A percentile compares a stretch with the other conserved stretches of the same genome.
These are phyloP conservation scores for Thamnidium elegans DNA, from an alignment of 192 early-diverging fungal genomes.

Conservation along the genomic window DNA sequence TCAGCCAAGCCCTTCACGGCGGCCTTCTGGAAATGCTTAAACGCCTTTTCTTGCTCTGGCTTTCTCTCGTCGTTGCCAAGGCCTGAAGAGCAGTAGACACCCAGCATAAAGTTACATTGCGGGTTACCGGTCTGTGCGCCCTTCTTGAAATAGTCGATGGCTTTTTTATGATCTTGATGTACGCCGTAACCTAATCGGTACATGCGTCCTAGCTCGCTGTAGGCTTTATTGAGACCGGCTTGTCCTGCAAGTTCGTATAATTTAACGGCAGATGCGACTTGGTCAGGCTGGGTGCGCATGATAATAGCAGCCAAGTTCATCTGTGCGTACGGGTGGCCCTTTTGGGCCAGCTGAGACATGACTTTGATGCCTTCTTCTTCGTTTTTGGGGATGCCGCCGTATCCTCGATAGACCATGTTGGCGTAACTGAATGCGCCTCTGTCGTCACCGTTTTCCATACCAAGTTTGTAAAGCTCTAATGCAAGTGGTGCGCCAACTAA, in stretches of 20 bases:
- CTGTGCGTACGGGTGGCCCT: slow-evolving; percentile 45
- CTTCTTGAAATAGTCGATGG: slow-evolving; percentile 33
- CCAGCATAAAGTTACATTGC: slow-evolving; percentile 40
- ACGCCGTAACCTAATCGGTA: slow-evolving; percentile 39
- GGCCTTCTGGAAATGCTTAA: slow-evolving; percentile 50
- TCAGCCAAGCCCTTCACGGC: slow-evolving; percentile 49
- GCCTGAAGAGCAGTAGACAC: slow-evolving; percentile 29
- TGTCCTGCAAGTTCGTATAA: slow-evolving; percentile 44
- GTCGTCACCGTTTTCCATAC: slow-evolving; percentile 42
- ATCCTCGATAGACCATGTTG: slow-evolving; percentile 41
- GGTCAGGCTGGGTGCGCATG: slow-evolving; percentile 39
- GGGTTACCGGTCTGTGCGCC: slow-evolving; percentile 33
- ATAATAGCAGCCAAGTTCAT: slow-evolving; percentile 45
- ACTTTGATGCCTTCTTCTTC: slow-evolving; percentile 35
- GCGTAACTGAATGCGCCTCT: slow-evolving; percentile 44
- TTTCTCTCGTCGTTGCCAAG: slow-evolving; percentile 14
- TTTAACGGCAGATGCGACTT: slow-evolving; percentile 36
- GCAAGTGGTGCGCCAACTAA: slow-evolving; percentile 42
- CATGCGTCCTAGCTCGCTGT: slow-evolving; percentile 42
- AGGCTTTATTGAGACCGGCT: slow-evolving; percentile 36
- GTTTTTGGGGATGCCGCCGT: slow-evolving; percentile 38
- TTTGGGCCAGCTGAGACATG: slow-evolving; percentile 40
- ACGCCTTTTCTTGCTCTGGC: slow-evolving; percentile 36
- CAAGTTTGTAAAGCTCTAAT: slow-evolving; percentile 36
- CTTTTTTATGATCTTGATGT: slow-evolving; percentile 35